Percentiles rank a stretch among this genome's conserved stretches.
phyloP scores from a whole-genome alignment of 106 monocot genomes.

The Agapanthus africanus region DNA sequence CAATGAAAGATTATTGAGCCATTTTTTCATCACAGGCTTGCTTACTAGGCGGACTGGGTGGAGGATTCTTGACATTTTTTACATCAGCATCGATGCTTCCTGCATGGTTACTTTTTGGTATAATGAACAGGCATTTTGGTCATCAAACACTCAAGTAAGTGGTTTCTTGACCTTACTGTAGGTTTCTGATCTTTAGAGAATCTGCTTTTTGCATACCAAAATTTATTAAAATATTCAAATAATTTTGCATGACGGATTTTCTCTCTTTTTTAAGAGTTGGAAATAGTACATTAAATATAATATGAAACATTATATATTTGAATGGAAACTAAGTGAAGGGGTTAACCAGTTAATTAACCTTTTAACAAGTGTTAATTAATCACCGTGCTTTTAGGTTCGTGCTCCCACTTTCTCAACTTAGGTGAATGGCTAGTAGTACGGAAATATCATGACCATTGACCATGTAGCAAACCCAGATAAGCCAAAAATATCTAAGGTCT shows the following conservation, averaged over 20 bases:
- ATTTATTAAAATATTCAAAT: background rate
- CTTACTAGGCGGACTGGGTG: constrained; percentile 55
- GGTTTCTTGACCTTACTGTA: background rate
- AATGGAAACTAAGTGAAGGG: background rate
- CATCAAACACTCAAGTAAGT: constrained; percentile 61
- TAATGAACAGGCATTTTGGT: constrained; percentile 35
- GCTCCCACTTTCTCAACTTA: no score
- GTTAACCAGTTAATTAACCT: background rate
- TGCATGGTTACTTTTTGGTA: constrained; percentile 53
- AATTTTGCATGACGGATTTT: background rate
- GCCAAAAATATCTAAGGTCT: no score
- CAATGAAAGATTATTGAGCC: background rate
- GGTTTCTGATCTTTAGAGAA: background rate
- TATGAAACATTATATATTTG: background rate
- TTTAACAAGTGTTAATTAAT: background rate
- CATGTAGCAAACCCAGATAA: no score
- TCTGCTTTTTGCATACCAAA: background rate
- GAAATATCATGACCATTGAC: no score
- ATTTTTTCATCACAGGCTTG: constrained; percentile 43
- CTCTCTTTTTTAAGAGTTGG: background rate
- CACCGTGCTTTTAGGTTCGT: background rate
- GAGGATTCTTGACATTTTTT: constrained; percentile 80
- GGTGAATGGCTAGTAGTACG: no score
- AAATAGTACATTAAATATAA: background rate
- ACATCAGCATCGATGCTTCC: constrained; percentile 66